Conservation (phyloP, 1,284 basidiomycete species). For the Ganoderma leucocontextum region DNA sequence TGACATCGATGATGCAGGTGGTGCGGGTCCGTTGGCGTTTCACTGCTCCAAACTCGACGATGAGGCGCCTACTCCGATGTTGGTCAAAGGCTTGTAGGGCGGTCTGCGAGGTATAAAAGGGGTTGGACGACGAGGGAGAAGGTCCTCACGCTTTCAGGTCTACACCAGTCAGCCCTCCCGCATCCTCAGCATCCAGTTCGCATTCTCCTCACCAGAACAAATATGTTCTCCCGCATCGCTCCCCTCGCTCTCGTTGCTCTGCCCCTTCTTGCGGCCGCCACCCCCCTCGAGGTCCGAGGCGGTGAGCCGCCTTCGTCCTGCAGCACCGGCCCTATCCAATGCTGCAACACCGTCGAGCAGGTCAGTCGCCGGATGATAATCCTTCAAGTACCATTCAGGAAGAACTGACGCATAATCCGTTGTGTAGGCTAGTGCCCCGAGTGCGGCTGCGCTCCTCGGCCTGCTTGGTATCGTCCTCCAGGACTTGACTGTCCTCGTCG, state of each 20-base stretch:
- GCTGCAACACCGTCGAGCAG: constrained; percentile 35
- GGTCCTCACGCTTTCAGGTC: constrained; percentile 23
- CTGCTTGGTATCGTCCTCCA: constrained; percentile 33
- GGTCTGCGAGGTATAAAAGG: constrained; percentile 17
- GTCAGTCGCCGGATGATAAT: constrained; percentile 20
- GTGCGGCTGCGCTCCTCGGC: constrained; percentile 18
- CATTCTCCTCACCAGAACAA: constrained; percentile 3
- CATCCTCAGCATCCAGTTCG: background rate
- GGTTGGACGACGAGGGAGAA: background rate
- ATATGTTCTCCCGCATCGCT: constrained; percentile 28
- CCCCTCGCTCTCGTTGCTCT: constrained; percentile 32
- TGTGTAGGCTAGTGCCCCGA: constrained; percentile 9
- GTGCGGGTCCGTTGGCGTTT: background rate
- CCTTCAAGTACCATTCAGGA: background rate
- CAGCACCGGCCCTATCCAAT: constrained; percentile 32
- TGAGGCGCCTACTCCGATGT: background rate
- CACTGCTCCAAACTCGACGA: constrained; percentile 1
- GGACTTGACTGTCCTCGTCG: constrained; percentile 30
- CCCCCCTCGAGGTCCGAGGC: constrained; percentile 30
- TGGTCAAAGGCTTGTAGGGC: background rate
- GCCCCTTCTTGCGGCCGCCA: constrained; percentile 41
- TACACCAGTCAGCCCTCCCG: constrained; percentile 10
- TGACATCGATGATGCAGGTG: background rate
- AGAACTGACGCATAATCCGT: background rate
- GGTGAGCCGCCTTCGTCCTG: constrained; percentile 24